Conservation (phyloP, 2,329 filamentous ascomycete species). For the Colletotrichum euphorbiae region DNA sequence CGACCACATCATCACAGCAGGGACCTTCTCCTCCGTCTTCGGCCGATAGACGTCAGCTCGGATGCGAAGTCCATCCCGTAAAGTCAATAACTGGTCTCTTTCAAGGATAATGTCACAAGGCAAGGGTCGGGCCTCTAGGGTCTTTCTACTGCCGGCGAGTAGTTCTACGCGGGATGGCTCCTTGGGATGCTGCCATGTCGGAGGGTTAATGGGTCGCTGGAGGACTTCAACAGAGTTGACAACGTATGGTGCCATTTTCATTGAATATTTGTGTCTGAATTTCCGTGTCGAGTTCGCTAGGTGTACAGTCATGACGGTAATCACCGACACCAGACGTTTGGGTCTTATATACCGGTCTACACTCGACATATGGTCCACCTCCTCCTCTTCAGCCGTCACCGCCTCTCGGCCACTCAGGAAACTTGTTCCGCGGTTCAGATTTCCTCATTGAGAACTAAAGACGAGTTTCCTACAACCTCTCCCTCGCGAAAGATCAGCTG, state of each 20-base stretch:
- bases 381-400: neutral
- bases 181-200: constrained; percentile 16
- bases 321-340: neutral
- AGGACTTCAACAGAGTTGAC: constrained; percentile 16
- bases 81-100: constrained; percentile 1
- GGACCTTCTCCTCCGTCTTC: constrained; percentile 21
- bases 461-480: too few relatives aligned
- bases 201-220: constrained; percentile 8
- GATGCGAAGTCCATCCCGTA: constrained; percentile 20
- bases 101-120: constrained; percentile 23
- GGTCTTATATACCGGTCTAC: neutral
- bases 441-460: too few relatives aligned
- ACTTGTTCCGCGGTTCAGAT: too few relatives aligned
- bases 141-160: neutral
- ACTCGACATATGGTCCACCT: neutral
- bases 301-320: too few relatives aligned
- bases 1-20: constrained; percentile 24
- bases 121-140: neutral
- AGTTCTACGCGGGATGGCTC: constrained; percentile 19
- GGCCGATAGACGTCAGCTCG: constrained; percentile 21
- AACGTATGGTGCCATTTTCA: constrained; percentile 16
- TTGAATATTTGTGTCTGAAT: neutral
- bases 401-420: too few relatives aligned
- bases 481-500: too few relatives aligned
- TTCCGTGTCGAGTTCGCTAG: neutral